Evolutionary conservation across 163 green algal species (phyloP).

Genomic region (Trebouxiophyceae sp.): DNA sequence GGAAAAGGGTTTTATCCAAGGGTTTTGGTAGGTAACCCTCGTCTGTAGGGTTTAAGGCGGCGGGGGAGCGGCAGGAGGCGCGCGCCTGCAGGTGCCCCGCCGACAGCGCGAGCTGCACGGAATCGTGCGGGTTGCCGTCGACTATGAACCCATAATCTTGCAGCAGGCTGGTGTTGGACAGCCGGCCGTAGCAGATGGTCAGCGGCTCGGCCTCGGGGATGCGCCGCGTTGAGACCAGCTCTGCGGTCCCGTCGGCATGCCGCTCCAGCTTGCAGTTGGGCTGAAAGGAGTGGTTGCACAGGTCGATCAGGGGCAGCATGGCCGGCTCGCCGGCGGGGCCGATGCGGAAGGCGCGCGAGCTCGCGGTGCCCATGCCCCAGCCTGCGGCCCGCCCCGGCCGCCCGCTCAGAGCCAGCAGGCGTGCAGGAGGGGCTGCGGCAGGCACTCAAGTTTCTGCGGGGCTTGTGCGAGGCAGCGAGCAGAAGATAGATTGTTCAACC

Average conservation of each 20-base stretch:
- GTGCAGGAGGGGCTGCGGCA: too few relatives aligned
- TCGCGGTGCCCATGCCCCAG: conserved; percentile 73
- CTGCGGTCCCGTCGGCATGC: conserved; percentile 19
- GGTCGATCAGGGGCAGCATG: conserved; percentile 82
- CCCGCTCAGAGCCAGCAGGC: too few relatives aligned
- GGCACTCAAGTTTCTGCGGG: too few relatives aligned
- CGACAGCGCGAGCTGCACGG: conserved; percentile 49
- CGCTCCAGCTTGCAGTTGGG: conserved; percentile 62
- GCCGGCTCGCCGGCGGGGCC: conserved; percentile 48
- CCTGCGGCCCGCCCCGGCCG: conserved; percentile 20
- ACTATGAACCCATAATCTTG: conserved; percentile 85
- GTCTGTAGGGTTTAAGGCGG: too few relatives aligned
- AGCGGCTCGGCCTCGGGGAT: conserved; percentile 10
- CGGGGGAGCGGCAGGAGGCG: too few relatives aligned
- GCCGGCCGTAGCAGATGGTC: conserved; percentile 18
- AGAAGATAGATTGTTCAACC: too few relatives aligned
- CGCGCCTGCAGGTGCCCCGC: conserved; percentile 34
- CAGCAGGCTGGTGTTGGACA: conserved; percentile 81
- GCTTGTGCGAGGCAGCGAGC: too few relatives aligned
- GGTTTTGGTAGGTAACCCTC: too few relatives aligned
- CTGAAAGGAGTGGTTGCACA: conserved; percentile 80
- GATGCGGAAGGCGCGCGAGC: conserved; percentile 67
- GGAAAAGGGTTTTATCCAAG: too few relatives aligned
- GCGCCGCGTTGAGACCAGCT: conserved; percentile 32
- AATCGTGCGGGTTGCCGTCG: conserved; percentile 63